Evolutionary conservation across 495 filamentous ascomycete genomes (phyloP), one percentile per base, ranked within the genome.

Genomic region (Glonium stellatum): DNA sequence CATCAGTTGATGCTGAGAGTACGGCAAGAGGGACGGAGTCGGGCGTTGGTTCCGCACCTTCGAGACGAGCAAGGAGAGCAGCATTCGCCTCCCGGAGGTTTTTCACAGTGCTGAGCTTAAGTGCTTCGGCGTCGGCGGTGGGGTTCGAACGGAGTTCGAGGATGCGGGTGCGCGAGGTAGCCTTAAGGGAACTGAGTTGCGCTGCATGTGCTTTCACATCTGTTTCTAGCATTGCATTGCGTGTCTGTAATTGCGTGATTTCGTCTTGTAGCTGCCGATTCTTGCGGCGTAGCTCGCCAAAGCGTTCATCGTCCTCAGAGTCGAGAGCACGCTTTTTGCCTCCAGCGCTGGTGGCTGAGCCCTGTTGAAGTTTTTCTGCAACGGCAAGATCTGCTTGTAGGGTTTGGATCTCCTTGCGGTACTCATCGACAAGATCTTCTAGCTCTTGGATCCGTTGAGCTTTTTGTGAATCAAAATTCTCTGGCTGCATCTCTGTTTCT

Each of bases 61-160:
- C 80, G n/a, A 97, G 79, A 61, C 88, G 88, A 0, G 84, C 79
- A 5, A 93, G 78, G 4, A 99, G 82, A 37, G 89, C 89, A 41
- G 78, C 76, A 73, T 97, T 99, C 70, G 97, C 95, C 54, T 85
- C 79, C 54, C 85, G 82, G 8, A 99, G 83, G 1, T 85, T 82
- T 25, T 72, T 77, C 9, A 97, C 82, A 8, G 90, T 95, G 51
- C 82, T 77, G 27, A 85, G 75, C 69, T 97, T 96, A 68, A 95
- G 80, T 51, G 86, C 84, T 71, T 93, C 89, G 58, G 80, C 82
- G 60, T 90, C 81, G 0, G 89, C 80, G 8, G 92, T 97, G 0
- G 93, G 93, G 69, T 99, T 99, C 41, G 86, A 83, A 60, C 90
- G 86, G 22, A 99, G 78, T 57, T 90, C 86, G 25, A 99, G 84